These are phyloP conservation scores for Aaosphaeria pasadenensis DNA, from an alignment of 2,329 filamentous ascomycete species.

Conservation along the genomic window DNA sequence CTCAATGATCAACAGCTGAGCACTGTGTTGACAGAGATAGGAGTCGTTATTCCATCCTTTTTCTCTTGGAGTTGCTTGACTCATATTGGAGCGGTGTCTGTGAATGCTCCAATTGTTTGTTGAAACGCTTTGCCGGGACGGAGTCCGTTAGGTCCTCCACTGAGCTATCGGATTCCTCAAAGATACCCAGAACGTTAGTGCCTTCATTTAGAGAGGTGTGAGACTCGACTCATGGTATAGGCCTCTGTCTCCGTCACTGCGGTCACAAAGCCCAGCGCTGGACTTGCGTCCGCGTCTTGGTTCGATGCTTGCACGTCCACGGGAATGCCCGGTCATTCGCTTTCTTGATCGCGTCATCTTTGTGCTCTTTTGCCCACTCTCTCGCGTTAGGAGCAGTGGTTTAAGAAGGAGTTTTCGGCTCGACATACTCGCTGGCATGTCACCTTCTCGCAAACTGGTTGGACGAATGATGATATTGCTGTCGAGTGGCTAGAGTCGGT, in stretches of 20 bases:
- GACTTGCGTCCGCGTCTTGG: not conserved
- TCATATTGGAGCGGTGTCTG: no score
- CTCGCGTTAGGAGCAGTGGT: no score
- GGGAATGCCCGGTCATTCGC: constrained; percentile 5
- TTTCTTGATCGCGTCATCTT: constrained; percentile 3
- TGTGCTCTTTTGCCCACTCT: constrained; percentile 7
- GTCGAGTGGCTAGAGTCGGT: no score
- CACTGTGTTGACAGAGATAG: no score
- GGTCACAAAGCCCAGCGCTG: constrained; percentile 2
- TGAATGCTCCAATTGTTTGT: no score
- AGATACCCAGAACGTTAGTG: not conserved
- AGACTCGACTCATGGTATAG: constrained; percentile 3
- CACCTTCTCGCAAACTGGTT: no score
- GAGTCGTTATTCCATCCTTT: not conserved
- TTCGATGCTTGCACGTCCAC: not conserved
- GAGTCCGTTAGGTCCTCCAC: not conserved
- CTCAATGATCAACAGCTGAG: no score
- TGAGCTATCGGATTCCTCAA: constrained; percentile 3
- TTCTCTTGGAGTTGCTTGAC: not conserved
- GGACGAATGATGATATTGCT: no score
- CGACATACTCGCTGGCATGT: no score
- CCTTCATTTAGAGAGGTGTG: constrained; percentile 1
- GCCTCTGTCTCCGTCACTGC: constrained; percentile 1
- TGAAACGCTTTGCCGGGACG: not conserved
- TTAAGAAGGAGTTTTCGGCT: no score